These are phyloP conservation scores for Penicillium samsonianum DNA, from an alignment of 495 filamentous ascomycete species.

Conservation along the genomic window DNA sequence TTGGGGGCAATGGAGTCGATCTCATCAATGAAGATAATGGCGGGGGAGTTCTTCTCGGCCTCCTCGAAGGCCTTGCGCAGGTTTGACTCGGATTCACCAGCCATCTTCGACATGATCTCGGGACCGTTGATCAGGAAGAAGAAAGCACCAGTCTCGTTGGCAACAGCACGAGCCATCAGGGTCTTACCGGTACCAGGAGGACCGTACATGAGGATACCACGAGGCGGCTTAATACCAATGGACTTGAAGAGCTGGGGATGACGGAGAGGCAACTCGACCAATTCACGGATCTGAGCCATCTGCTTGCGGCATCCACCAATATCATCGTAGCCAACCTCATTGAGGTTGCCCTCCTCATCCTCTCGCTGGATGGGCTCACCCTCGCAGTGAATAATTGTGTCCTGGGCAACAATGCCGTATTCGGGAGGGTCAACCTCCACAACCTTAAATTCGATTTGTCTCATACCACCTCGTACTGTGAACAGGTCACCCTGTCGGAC, in stretches of 20 bases:
- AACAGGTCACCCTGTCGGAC: constrained; percentile 96
- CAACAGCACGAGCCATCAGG: constrained; percentile 96
- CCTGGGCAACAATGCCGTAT: constrained; percentile 97
- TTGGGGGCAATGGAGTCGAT: constrained; percentile 99
- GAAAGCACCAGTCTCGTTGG: constrained; percentile 98
- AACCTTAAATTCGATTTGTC: constrained; percentile 98
- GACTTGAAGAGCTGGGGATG: constrained; percentile 99
- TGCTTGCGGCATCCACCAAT: constrained; percentile 99
- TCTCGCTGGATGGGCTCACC: constrained; percentile 98
- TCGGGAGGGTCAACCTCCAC: constrained; percentile 98
- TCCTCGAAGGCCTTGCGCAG: constrained; percentile 97
- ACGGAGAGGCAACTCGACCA: constrained; percentile 94
- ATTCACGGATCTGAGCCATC: constrained; percentile 98
- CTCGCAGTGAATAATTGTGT: constrained; percentile 98
- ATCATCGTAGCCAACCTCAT: constrained; percentile 98
- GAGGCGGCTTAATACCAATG: constrained; percentile 98
- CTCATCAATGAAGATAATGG: constrained; percentile 99
- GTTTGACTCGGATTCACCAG: constrained; percentile 97
- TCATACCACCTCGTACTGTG: constrained; percentile 95
- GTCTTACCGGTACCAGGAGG: constrained; percentile 99
- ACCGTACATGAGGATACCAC: constrained; percentile 96
- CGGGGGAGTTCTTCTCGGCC: constrained; percentile 98
- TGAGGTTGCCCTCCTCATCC: constrained; percentile 97
- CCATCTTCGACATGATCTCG: constrained; percentile 99
- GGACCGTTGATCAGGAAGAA: constrained; percentile 99